Conservation (phyloP, 2,329 filamentous ascomycete genomes). For the Fusarium metavorans region DNA sequence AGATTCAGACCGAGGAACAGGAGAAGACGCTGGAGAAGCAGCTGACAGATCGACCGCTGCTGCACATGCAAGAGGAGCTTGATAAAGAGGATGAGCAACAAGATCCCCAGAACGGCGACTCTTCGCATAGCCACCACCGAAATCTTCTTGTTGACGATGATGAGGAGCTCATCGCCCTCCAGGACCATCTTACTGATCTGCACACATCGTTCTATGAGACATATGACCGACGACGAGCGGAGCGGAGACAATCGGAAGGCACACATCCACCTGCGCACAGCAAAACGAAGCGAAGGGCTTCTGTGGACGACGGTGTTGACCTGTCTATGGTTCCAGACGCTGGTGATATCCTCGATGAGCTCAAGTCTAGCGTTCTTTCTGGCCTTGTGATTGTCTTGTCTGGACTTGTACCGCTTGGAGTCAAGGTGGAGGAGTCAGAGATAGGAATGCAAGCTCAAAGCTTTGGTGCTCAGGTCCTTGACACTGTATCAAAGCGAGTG, state of each 20-base stretch:
- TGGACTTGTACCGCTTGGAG: slow-evolving; percentile 86
- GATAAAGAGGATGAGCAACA: slow-evolving; percentile 77
- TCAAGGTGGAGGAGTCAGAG: slow-evolving; percentile 84
- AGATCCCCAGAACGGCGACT: slow-evolving; percentile 40
- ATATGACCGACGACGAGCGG: slow-evolving; percentile 71
- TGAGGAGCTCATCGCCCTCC: slow-evolving; percentile 80
- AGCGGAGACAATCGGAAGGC: slow-evolving; percentile 50
- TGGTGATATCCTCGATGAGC: slow-evolving; percentile 82
- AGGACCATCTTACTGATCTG: slow-evolving; percentile 79
- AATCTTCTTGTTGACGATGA: slow-evolving; percentile 92
- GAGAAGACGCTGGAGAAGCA: slow-evolving; percentile 90
- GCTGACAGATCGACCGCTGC: slow-evolving; percentile 85
- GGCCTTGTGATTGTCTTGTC: slow-evolving; percentile 88
- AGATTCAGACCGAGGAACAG: slow-evolving; percentile 85
- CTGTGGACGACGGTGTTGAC: slow-evolving; percentile 58
- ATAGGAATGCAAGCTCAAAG: slow-evolving; percentile 87
- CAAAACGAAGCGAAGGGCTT: slow-evolving; percentile 46
- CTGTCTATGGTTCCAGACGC: slow-evolving; percentile 80
- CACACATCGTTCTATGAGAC: slow-evolving; percentile 86
- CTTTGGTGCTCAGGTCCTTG: slow-evolving; percentile 79
- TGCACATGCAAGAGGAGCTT: slow-evolving; percentile 92
- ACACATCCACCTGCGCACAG: slow-evolving; percentile 51
- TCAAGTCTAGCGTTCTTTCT: slow-evolving; percentile 82
- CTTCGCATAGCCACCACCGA: slow-evolving; percentile 55
- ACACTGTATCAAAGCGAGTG: slow-evolving; percentile 69